Percentiles rank a stretch among this genome's conserved stretches.
Evolutionary conservation across 352 stramenopile genomes (phyloP).

Genomic region (Phytophthora ohioensis): DNA sequence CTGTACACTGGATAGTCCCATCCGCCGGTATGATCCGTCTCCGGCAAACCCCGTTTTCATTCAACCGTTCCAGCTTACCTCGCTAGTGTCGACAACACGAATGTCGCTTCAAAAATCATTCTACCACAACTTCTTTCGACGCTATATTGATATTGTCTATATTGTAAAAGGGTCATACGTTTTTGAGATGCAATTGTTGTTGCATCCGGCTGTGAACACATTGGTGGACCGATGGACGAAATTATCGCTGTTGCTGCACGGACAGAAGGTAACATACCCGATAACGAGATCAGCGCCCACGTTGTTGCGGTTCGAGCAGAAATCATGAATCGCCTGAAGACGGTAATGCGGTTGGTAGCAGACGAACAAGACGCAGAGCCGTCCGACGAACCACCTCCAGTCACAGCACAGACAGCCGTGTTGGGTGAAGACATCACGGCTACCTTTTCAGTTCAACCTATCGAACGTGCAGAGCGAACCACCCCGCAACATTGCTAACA

Average conservation of each 20-base stretch:
- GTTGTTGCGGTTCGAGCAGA: neutral
- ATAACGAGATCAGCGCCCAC: neutral
- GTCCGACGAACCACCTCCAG: too few relatives aligned
- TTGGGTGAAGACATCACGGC: too few relatives aligned
- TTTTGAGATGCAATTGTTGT: constrained; percentile 1
- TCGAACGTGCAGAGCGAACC: neutral
- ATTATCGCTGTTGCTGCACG: neutral
- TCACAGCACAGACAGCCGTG: too few relatives aligned
- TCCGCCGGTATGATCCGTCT: constrained; percentile 1
- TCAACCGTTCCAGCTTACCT: neutral
- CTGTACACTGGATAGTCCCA: neutral
- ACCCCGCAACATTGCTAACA: neutral
- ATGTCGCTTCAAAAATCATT: neutral
- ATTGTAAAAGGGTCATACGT: neutral
- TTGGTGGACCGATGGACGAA: neutral
- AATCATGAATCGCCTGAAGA: constrained; percentile 1
- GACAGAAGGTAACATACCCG: neutral
- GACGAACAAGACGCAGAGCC: too few relatives aligned
- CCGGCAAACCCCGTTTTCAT: neutral
- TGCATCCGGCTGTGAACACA: neutral
- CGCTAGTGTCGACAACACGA: neutral
- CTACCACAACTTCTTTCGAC: neutral
- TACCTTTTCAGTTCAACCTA: too few relatives aligned
- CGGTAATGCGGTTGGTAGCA: neutral
- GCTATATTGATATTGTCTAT: neutral